Evolutionary conservation across 1,284 basidiomycete genomes (phyloP), one percentile per base, ranked within the genome.

Genomic region (Cutaneotrichosporon mucoides): DNA sequence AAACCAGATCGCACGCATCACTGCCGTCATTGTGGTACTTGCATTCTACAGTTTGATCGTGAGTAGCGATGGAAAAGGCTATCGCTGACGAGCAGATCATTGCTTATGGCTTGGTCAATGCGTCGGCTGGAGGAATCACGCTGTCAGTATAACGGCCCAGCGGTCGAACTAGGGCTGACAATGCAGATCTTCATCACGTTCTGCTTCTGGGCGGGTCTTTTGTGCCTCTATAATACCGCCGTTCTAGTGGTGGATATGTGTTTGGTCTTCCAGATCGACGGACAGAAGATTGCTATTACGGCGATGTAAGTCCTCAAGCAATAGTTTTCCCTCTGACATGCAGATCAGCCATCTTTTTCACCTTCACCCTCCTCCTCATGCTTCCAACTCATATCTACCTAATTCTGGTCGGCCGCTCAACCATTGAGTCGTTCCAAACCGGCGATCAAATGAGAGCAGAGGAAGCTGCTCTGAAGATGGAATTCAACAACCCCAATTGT

Each of bases 1-100:
- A 79, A 79, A 55, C 77, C 77, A 7, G 68, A 71, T 45, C 61
- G 77, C 7, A 73, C 75, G 1, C 76, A 77, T 64, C 77, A 79
- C 62, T 79, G 77, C 61, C 68, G 77, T 5, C 75, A 78, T 56
- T 79, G 77, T 44, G 77, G 75, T 3, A 74, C 70, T 0, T 79
- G 77, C 46, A 64, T 79, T 2, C 49, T 76, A 55, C 68, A 70
- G 44, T 77, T 72, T 53, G 75, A 76, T 56, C 73, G 73, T 62
- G 45, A 45, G 59, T 54, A 5, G 24, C 24, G 13, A 15, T 34
- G 38, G 6, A 24, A n/a, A 8, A 16, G 8, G 6, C 34, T 24
- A 7, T 0, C 1, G 33, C 57, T 59, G 24, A 62, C 16, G 1
- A 1, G 4, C 24, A 75, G 73, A 76, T 53, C 75, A 75, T 49